Conservation (phyloP, 306 rosid genomes). For the Lathyrus sativus region DNA sequence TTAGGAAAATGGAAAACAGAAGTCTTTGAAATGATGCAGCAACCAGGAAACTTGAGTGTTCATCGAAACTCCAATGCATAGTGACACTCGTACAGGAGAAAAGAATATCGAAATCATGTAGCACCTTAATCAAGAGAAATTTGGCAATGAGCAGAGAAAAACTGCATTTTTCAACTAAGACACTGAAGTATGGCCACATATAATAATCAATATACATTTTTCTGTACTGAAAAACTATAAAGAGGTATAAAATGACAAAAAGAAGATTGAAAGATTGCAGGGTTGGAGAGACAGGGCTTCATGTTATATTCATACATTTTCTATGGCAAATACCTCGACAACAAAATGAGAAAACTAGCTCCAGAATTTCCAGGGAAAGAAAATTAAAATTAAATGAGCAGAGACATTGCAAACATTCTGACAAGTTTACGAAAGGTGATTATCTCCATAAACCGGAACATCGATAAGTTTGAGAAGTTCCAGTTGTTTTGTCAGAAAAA, state of each 20-base stretch:
- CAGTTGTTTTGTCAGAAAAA: conserved; percentile 54
- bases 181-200: conserved; percentile 6
- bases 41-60: neutral
- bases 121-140: conserved; percentile 21
- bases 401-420: conserved; percentile 19
- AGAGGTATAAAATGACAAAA: neutral
- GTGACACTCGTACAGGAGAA: neutral
- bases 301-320: neutral
- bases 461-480: conserved; percentile 39
- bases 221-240: neutral
- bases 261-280: conserved; percentile 20
- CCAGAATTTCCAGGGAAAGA: conserved; percentile 20
- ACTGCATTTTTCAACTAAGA: neutral
- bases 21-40: conserved; percentile 15
- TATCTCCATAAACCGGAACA: conserved; percentile 17
- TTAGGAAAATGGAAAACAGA: neutral
- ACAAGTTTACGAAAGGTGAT: conserved; percentile 30
- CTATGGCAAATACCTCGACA: neutral
- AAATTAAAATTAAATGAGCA: conserved; percentile 20
- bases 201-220: neutral
- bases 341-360: conserved; percentile 14
- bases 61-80: too few species aligned
- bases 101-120: conserved; percentile 17
- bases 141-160: too few species aligned
- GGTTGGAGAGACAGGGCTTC: neutral